Evolutionary conservation across 345 rosid species (phyloP).

Genomic region (Acer campestre): DNA sequence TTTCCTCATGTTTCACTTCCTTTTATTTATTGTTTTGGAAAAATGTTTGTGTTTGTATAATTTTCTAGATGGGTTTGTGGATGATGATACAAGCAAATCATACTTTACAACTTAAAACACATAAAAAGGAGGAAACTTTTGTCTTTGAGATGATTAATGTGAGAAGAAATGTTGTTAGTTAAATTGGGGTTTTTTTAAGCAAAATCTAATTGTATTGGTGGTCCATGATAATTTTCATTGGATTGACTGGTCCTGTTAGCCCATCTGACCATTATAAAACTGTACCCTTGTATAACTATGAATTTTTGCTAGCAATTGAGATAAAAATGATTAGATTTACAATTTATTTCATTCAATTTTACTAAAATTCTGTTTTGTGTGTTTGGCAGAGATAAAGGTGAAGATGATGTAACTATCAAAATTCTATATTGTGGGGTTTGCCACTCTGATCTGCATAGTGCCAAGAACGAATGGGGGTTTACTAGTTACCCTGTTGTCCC

Average conservation of each 20-base stretch:
- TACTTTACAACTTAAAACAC: neutral
- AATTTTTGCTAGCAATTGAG: neutral
- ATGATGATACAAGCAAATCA: neutral
- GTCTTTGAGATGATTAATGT: neutral
- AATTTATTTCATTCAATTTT: neutral
- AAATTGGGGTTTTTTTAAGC: neutral
- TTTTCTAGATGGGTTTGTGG: neutral
- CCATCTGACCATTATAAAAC: neutral
- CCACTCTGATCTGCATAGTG: constrained; percentile 71
- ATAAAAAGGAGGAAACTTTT: neutral
- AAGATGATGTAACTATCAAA: constrained; percentile 77
- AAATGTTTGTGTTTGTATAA: neutral
- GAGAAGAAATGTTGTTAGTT: neutral
- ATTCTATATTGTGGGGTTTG: constrained; percentile 84
- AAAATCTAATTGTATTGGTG: neutral
- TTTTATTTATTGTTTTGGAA: neutral
- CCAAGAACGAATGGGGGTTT: constrained; percentile 76
- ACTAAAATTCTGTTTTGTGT: neutral
- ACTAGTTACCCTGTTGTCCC: constrained; percentile 74
- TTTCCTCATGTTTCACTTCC: neutral
- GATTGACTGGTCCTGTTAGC: neutral
- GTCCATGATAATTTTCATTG: neutral
- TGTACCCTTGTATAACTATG: too few relatives aligned
- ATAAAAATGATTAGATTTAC: neutral
- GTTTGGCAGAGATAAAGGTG: constrained; percentile 67